These are phyloP conservation scores for Calonectria henricotiae DNA, from an alignment of 2,329 filamentous ascomycete species.

Conservation along the genomic window DNA sequence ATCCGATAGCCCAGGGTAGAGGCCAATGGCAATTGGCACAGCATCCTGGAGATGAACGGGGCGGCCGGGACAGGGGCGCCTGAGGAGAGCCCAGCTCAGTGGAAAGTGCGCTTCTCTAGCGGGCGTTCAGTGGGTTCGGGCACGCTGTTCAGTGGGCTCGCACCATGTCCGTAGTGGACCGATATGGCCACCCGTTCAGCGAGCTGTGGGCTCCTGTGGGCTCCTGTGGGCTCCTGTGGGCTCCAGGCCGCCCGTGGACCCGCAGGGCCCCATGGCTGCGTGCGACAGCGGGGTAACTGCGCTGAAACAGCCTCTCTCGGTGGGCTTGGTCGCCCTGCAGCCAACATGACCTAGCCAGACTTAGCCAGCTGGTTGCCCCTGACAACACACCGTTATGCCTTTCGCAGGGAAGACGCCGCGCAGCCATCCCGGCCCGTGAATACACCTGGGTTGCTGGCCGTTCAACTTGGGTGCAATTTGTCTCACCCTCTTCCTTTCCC, in stretches of 20 bases:
- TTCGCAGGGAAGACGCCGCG: constrained; percentile 29
- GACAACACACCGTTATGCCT: constrained; percentile 41
- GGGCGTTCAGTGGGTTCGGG: constrained; percentile 16
- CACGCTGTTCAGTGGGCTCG: constrained; percentile 9
- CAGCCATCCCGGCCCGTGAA: constrained; percentile 45
- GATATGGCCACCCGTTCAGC: constrained; percentile 20
- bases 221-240: constrained; percentile 29
- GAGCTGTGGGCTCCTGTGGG: constrained; percentile 20
- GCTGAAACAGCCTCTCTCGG: constrained; percentile 47
- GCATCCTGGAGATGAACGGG: constrained; percentile 35
- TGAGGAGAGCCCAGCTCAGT: constrained; percentile 31
- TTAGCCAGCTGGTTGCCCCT: constrained; percentile 45
- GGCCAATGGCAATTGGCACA: constrained; percentile 34
- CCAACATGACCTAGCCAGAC: constrained; percentile 22
- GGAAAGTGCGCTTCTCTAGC: constrained; percentile 21
- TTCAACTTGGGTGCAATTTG: constrained; percentile 38
- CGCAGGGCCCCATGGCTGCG: constrained; percentile 41
- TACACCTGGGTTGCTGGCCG: constrained; percentile 40
- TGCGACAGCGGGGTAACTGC: constrained; percentile 51
- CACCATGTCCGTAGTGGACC: constrained; percentile 2
- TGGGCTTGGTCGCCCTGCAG: constrained; percentile 45
- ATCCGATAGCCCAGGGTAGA: constrained; percentile 26
- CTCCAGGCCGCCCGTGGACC: constrained; percentile 37
- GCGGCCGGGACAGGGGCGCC: constrained; percentile 44
- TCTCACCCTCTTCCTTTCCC: constrained; percentile 45